Evolutionary conservation across 495 filamentous ascomycete species (phyloP), one percentile per base, ranked within the genome.

Genomic region (Trichoderma parareesei): DNA sequence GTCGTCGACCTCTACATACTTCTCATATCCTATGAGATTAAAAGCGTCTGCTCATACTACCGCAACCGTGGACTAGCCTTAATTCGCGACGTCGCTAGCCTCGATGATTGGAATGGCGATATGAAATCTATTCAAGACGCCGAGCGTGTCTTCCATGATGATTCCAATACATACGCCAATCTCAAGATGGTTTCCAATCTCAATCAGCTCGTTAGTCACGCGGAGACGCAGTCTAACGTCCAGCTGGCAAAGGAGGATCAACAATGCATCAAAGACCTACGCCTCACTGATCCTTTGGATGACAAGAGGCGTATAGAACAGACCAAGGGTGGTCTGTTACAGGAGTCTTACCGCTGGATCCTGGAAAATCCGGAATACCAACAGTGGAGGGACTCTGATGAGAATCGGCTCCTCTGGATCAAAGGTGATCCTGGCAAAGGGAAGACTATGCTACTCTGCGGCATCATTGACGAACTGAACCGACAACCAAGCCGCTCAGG

Each of bases 371-470:
- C 64, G 0, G 70, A 71, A n/a, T 82, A 81, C 73, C 67, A 67
- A 53, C 44, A 66, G 72, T 57, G 72, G 74, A 63, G 46, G 64
- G 5, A 46, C 14, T 20, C 3, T 18, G 27, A 44, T 3, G 61
- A 48, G 18, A 44, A 18, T 13, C 61, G 33, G 2, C 46, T 77
- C 68, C 66, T 78, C 66, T 72, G 70, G 61, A 78, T 81, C 65
- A 71, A 79, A 8, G 65, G 80, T 10, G 74, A 70, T 38, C 72
- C 74, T 41, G 77, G 77, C n/a, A 82, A 73, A 61, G 78, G 79
- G 10, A 82, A 82, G 69, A 81, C 78, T n/a, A 82, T 82, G 79
- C 73, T 82, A 1, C 49, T 82, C 42, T 75, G 70, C 20, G 75
- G 75, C 38, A 71, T 80, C 57, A 75, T 79, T 53, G 65, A 77